phyloP scores from a whole-genome alignment of 2,329 filamentous ascomycete genomes.

The Apiospora phragmitis region DNA sequence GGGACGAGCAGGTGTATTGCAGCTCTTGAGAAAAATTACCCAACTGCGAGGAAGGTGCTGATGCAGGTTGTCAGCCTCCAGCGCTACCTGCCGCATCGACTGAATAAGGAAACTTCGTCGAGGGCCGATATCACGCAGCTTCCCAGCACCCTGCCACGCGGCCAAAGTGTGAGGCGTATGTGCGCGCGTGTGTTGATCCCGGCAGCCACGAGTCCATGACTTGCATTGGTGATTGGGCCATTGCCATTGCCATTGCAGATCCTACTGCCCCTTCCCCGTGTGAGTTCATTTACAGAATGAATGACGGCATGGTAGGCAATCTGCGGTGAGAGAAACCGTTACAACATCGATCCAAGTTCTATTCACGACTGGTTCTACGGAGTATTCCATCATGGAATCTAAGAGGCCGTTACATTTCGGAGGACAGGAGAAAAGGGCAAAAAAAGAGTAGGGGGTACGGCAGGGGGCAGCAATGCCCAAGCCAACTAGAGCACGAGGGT shows the following conservation, averaged over 20 bases:
- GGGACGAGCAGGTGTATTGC: not conserved
- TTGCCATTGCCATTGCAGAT: too few relatives aligned
- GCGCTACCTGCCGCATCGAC: not conserved
- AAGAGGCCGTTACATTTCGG: not conserved
- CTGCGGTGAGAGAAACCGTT: not conserved
- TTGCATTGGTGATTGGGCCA: not conserved
- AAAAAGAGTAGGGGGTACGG: not conserved
- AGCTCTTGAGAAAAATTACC: not conserved
- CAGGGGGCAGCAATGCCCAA: not conserved
- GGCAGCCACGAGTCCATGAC: slow-evolving; percentile 1
- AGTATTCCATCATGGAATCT: not conserved
- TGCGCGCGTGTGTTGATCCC: not conserved
- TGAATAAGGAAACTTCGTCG: slow-evolving; percentile 5
- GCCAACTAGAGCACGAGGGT: not conserved
- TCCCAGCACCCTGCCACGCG: not conserved
- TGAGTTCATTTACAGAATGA: not conserved
- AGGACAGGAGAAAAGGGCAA: not conserved
- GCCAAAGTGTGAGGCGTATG: not conserved
- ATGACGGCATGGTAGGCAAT: not conserved
- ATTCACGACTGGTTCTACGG: not conserved
- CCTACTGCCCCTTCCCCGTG: too few relatives aligned
- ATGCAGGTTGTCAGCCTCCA: not conserved
- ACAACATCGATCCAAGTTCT: not conserved
- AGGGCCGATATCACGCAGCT: not conserved
- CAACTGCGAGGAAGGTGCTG: not conserved